A percentile compares a stretch with the other conserved stretches of the same genome.
Conservation (phyloP, 371 early-diverging fungal genomes). For the Rhizopus delemar region DNA sequence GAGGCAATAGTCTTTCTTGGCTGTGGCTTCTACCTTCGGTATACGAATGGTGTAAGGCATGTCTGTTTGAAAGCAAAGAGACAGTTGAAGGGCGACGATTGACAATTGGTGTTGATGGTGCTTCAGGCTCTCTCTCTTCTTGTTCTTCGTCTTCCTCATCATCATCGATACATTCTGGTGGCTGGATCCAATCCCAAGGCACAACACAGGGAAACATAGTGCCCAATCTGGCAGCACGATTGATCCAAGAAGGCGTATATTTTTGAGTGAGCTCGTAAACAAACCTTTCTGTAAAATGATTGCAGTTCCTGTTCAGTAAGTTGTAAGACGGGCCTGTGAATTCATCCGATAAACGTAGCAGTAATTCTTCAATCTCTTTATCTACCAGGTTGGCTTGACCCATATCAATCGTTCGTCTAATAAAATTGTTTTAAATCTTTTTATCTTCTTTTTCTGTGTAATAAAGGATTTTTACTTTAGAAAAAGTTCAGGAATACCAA, state of each 20-base stretch:
- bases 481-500: constrained; percentile 53
- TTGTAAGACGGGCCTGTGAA: constrained; percentile 55
- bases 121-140: constrained; percentile 2
- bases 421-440: background rate
- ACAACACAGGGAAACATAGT: constrained; percentile 64
- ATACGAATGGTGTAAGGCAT: constrained; percentile 9
- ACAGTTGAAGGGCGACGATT: constrained; percentile 19
- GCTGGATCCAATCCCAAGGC: constrained; percentile 58
- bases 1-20: constrained; percentile 14
- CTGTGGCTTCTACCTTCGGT: constrained; percentile 9
- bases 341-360: constrained; percentile 50
- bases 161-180: constrained; percentile 44
- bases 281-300: constrained; percentile 58
- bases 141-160: constrained; percentile 11
- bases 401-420: constrained; percentile 53
- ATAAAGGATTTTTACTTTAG: constrained; percentile 38
- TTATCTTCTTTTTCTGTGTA: background rate
- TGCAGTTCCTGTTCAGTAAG: constrained; percentile 60
- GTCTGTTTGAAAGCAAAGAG: constrained; percentile 19
- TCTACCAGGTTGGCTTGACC: constrained; percentile 48
- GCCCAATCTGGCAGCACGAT: constrained; percentile 58
- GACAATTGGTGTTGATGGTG: background rate
- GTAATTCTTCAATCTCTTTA: constrained; percentile 44
- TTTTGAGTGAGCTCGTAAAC: constrained; percentile 42
- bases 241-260: constrained; percentile 57